Evolutionary conservation across 2,329 filamentous ascomycete species (phyloP).

Genomic region (Fusarium abutilonis): DNA sequence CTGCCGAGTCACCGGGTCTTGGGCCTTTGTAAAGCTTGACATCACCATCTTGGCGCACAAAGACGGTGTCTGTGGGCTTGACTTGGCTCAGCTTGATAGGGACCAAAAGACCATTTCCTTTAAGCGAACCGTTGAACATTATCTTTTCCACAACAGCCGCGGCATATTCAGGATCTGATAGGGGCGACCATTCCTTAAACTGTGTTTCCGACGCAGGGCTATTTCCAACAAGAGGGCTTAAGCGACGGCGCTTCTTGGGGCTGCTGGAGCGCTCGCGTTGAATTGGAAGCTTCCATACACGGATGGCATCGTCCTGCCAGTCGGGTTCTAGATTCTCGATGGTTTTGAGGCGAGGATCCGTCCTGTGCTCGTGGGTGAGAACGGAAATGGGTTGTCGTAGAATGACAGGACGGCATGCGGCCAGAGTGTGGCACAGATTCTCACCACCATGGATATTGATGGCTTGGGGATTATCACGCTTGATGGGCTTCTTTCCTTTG

Average conservation of each 20-base stretch:
- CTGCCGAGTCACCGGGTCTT: constrained; percentile 30
- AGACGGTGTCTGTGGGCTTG: constrained; percentile 53
- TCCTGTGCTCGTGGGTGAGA: constrained; percentile 72
- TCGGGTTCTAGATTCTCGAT: constrained; percentile 62
- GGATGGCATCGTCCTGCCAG: constrained; percentile 79
- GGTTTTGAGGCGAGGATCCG: constrained; percentile 52
- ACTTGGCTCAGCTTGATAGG: constrained; percentile 45
- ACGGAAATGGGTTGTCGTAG: constrained; percentile 85
- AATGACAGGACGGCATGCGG: constrained; percentile 85
- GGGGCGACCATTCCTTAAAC: constrained; percentile 30
- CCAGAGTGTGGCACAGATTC: constrained; percentile 82
- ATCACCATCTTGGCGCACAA: constrained; percentile 70
- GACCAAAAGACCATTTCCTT: constrained; percentile 38
- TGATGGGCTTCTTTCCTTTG: constrained; percentile 50
- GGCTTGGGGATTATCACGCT: constrained; percentile 42
- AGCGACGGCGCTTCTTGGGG: constrained; percentile 49
- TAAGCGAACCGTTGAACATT: constrained; percentile 51
- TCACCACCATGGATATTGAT: constrained; percentile 80
- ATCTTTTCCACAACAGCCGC: constrained; percentile 47
- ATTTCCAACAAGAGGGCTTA: constrained; percentile 32
- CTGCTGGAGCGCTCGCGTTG: constrained; percentile 48
- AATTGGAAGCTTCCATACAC: constrained; percentile 82
- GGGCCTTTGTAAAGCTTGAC: constrained; percentile 78
- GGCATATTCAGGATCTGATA: constrained; percentile 48
- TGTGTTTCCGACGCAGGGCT: neutral